Percentiles rank a stretch among this genome's conserved stretches.
phyloP scores from a whole-genome alignment of 805 yeast species.

The Diddensiella santjacobensis region DNA sequence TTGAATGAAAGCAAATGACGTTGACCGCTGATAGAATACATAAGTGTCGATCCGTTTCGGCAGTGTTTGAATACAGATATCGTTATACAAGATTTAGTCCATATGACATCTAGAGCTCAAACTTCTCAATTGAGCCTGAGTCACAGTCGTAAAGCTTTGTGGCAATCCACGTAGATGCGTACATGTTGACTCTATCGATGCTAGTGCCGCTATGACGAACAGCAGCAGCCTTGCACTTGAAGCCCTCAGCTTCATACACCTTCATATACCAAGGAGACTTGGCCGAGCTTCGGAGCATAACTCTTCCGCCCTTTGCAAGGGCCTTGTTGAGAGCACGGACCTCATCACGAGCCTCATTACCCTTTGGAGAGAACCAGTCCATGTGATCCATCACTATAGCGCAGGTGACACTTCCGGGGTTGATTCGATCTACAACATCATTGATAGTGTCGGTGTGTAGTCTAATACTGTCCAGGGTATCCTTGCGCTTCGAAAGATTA shows the following conservation, averaged over 20 bases:
- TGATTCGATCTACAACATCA: constrained; percentile 67
- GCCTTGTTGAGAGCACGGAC: constrained; percentile 61
- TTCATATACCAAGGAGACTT: constrained; percentile 72
- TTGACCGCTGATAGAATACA: no score
- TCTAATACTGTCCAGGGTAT: constrained; percentile 66
- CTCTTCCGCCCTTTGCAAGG: constrained; percentile 65
- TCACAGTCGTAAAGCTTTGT: constrained; percentile 43
- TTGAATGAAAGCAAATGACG: no score
- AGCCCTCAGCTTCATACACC: constrained; percentile 65
- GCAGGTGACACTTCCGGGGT: constrained; percentile 60
- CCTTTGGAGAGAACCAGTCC: constrained; percentile 81
- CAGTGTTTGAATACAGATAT: no score
- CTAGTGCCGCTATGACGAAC: constrained; percentile 58
- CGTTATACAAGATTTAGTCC: no score
- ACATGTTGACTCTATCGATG: constrained; percentile 82
- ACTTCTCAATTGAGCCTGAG: constrained; percentile 4
- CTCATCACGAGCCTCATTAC: constrained; percentile 61
- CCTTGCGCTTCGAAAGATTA: constrained; percentile 42
- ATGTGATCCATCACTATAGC: constrained; percentile 88
- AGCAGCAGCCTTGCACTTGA: constrained; percentile 65
- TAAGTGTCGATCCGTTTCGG: no score
- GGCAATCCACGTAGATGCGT: constrained; percentile 85
- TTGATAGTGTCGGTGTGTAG: constrained; percentile 75
- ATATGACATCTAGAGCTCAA: background rate
- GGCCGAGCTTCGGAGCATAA: constrained; percentile 72